Evolutionary conservation across 202 grass and related monocot genomes (phyloP), one percentile per base, ranked within the genome.

Genomic region (Bolboschoenoplectus hybrid): DNA sequence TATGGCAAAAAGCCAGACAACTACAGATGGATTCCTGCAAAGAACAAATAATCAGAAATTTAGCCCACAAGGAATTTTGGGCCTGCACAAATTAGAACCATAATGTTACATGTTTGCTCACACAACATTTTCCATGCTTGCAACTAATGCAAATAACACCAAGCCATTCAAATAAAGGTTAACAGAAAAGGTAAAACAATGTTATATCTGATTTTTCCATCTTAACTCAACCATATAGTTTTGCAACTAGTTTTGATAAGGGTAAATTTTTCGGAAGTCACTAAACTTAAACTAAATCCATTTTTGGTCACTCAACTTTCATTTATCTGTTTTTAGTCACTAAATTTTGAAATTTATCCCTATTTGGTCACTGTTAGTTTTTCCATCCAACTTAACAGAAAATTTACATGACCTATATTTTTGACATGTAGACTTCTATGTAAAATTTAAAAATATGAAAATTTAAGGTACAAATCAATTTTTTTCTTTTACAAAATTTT

Each of bases 1-100:
- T 84, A 98, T 84, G 13, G 93, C 87, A 85, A 96, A 98, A 46
- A 96, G 89, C 90, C 89, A 89, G 32, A 85, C 70, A 80, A 94
- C 87, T 80, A 98, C 64, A n/a, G 90, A 98, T 89, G 93, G 93
- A 19, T 89, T 86, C 90, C 93, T 98, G 84, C 65, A 87, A 67
- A 84, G 41, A 63, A 69, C 47, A 77, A 82, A 67, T 41, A 66
- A 66, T 2, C 11, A 41, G 6, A 57, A 58, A 71, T 40, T 38
- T 40, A 79, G 35, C 12, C 46, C 11, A 79, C 34, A 58, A 39
- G 2, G 32, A 57, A 9, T 56, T 77, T 77, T 55, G 73, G 12
- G 12, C 50, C 32, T 50, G 4, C 20, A 16, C 43, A 49, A 50
- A 50, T 26, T 47, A 26, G 70, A 74, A 35, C 38, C 39, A 9